Conservation (phyloP, 2,329 filamentous ascomycete genomes). For the Clonostachys byssicola region DNA sequence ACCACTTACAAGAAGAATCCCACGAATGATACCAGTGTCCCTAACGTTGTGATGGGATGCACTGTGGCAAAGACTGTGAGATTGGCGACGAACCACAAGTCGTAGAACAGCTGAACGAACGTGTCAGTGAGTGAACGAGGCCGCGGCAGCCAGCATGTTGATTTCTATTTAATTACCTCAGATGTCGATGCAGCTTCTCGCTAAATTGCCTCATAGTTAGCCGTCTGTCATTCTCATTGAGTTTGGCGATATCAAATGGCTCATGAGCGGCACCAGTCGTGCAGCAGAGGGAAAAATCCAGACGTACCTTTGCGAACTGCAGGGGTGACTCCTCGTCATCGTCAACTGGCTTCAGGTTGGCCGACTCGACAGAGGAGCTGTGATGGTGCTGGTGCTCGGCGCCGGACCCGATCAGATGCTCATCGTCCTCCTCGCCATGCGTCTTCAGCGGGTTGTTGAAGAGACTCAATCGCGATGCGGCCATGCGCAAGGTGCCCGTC, state of each 20-base stretch:
- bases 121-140: conserved; percentile 10
- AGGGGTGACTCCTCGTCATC: neutral
- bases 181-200: neutral
- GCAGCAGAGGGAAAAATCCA: neutral
- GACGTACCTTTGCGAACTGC: neutral
- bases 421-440: neutral
- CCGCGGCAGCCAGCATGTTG: too few relatives aligned
- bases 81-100: conserved; percentile 49
- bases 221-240: neutral
- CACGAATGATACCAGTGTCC: conserved; percentile 25
- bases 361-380: neutral
- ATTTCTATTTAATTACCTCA: neutral
- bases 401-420: neutral
- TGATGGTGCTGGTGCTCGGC: neutral
- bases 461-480: neutral
- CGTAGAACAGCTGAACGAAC: conserved; percentile 29
- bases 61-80: conserved; percentile 50
- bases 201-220: neutral
- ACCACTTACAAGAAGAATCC: conserved; percentile 19
- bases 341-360: neutral
- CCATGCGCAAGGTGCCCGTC: neutral
- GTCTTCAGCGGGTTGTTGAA: neutral
- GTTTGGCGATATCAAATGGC: neutral
- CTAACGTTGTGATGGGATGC: conserved; percentile 20
- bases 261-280: neutral